Evolutionary conservation across 768 basidiomycete species (phyloP), one percentile per base, ranked within the genome.

Genomic region (Royoungia palumana): DNA sequence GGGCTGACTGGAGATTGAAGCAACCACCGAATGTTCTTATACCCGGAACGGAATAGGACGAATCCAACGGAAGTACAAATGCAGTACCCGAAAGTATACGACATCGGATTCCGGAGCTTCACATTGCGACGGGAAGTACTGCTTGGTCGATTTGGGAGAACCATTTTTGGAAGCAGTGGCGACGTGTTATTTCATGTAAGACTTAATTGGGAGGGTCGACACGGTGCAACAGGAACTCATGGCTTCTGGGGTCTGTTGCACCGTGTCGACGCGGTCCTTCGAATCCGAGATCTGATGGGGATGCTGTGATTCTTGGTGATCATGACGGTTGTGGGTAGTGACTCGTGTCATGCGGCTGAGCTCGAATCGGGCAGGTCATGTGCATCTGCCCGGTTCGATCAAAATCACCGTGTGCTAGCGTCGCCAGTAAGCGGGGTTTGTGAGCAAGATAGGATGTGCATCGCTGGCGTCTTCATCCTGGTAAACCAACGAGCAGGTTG

Each of bases 41-140:
- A 61, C 44, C 41, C 47, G 35, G 54, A 36, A 37, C 50, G 37
- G 39, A 28, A 50, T 60, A 17, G 46, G 48, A 28, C 19, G 25
- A 32, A 22, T 24, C 19, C 54, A 48, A 50, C 50, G 53, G 42
- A 47, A 48, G 21, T 20, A 47, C 36, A 50, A 49, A 60, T 45
- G 35, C n/a, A 35, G 35, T 28, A 35, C 27, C 54, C 57, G 50
- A 49, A 44, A 40, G 42, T 49, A 60, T 53, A 60, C 47, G 54
- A 57, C 43, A 60, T 56, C 50, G 28, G 49, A 61, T n/a, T 37
- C 38, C 58, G 51, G 47, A 49, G 35, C 51, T 60, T 57, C 51
- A 40, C 54, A 56, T 49, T 56, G 54, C 42, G 49, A 46, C 39
- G 17, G 38, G 35, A n/a, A n/a, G n/a, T n/a, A 36, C 34, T 24